These are phyloP conservation scores for Ogataea degrootiae DNA, from an alignment of 805 yeast genomes.

Conservation along the genomic window DNA sequence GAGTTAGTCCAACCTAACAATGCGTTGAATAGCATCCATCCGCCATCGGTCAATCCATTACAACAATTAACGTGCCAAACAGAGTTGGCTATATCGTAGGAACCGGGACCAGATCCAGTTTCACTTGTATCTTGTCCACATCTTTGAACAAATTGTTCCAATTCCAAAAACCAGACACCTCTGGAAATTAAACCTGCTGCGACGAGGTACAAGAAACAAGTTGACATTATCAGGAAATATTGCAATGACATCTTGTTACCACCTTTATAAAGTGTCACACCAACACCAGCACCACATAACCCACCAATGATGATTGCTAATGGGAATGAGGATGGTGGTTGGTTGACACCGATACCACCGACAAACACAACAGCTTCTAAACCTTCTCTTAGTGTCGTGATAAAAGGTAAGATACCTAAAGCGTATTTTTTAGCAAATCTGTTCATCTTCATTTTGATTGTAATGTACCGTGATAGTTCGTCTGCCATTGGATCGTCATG, in stretches of 20 bases:
- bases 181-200: constrained; percentile 84
- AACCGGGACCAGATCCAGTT: constrained; percentile 90
- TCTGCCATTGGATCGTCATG: constrained; percentile 16
- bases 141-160: constrained; percentile 65
- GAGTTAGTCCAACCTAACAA: constrained; percentile 91
- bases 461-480: constrained; percentile 9
- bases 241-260: constrained; percentile 76
- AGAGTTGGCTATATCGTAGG: constrained; percentile 72
- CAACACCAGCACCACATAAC: constrained; percentile 55
- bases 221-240: constrained; percentile 66
- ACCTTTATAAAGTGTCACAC: constrained; percentile 65
- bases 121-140: constrained; percentile 89
- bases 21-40: constrained; percentile 89
- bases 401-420: constrained; percentile 69
- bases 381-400: constrained; percentile 86
- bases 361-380: constrained; percentile 87
- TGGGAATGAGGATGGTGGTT: constrained; percentile 61
- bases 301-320: constrained; percentile 59
- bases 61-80: constrained; percentile 97
- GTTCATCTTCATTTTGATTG: constrained; percentile 22
- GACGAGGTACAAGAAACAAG: constrained; percentile 76
- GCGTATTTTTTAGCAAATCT: constrained; percentile 56
- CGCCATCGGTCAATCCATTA: constrained; percentile 86
- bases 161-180: constrained; percentile 87
- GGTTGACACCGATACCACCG: constrained; percentile 81